These are phyloP conservation scores for Penicillium janthinellum DNA, from an alignment of 2,329 filamentous ascomycete species.

Conservation along the genomic window DNA sequence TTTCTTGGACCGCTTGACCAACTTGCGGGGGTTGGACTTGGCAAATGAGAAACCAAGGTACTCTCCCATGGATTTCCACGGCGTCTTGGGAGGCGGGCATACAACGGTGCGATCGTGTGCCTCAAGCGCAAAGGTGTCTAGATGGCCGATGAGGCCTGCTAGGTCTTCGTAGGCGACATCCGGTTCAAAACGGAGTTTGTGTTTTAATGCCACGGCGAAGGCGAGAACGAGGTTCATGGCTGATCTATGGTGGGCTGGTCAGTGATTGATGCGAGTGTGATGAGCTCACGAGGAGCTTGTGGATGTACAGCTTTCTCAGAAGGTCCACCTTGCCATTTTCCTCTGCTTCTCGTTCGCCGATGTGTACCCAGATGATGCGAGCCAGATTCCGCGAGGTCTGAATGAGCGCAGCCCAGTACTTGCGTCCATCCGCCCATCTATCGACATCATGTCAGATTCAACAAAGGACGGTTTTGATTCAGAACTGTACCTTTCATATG, in stretches of 20 bases:
- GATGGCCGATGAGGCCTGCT: slow-evolving; percentile 66
- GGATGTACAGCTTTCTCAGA: slow-evolving; percentile 63
- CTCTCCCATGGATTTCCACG: slow-evolving; percentile 68
- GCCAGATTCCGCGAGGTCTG: slow-evolving; percentile 60
- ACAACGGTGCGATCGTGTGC: slow-evolving; percentile 50
- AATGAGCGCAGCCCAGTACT: slow-evolving; percentile 62
- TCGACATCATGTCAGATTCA: slow-evolving; percentile 14
- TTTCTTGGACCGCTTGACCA: slow-evolving; percentile 70
- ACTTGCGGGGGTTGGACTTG: slow-evolving; percentile 74
- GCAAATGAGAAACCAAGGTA: slow-evolving; percentile 77
- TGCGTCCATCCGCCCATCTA: slow-evolving; percentile 63
- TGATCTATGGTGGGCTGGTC: slow-evolving; percentile 41
- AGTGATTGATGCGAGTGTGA: slow-evolving; percentile 2
- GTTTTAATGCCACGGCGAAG: slow-evolving; percentile 75
- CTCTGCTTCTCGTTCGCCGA: slow-evolving; percentile 60
- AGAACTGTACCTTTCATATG: slow-evolving; percentile 64
- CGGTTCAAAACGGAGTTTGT: slow-evolving; percentile 81
- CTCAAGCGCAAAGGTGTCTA: slow-evolving; percentile 72
- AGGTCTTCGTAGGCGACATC: slow-evolving; percentile 77
- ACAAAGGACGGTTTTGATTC: too few species aligned
- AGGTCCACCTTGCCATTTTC: slow-evolving; percentile 63
- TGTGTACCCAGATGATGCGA: slow-evolving; percentile 81
- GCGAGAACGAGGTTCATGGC: slow-evolving; percentile 77
- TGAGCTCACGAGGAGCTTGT: too few species aligned
- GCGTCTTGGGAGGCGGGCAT: slow-evolving; percentile 46